Conservation (phyloP, 2,329 filamentous ascomycete species). For the Aspergillus sp. region DNA sequence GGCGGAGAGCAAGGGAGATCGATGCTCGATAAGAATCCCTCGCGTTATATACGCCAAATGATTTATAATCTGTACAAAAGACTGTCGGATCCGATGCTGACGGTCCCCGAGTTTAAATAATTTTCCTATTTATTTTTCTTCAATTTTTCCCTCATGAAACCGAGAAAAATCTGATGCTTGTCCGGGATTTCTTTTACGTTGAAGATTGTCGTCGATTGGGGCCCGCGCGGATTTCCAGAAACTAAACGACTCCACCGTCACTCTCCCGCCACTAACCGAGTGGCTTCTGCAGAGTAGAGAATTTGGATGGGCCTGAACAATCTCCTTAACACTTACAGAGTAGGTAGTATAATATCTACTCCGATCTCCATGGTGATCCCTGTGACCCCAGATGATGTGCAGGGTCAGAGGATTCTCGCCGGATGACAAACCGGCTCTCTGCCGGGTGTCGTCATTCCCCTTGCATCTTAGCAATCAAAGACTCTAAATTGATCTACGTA, state of each 20-base stretch:
- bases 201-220: conserved; percentile 17
- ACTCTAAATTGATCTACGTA: background rate
- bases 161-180: background rate
- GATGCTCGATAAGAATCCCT: background rate
- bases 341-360: too few species aligned
- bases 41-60: conserved; percentile 4
- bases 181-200: conserved; percentile 29
- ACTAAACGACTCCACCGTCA: conserved; percentile 11
- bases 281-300: background rate
- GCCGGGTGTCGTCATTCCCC: conserved; percentile 4
- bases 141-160: background rate
- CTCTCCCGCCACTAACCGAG: conserved; percentile 8
- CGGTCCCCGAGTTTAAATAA: background rate
- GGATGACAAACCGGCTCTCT: background rate
- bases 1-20: background rate
- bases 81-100: background rate
- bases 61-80: conserved; percentile 14
- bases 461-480: conserved; percentile 1
- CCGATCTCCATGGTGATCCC: too few species aligned
- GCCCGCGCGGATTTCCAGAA: conserved; percentile 16
- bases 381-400: too few species aligned
- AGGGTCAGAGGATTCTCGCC: too few species aligned
- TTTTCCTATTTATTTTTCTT: background rate
- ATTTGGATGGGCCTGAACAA: too few species aligned
- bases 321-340: too few species aligned